Evolutionary conservation across 768 basidiomycete species (phyloP).

Genomic region (Dentipellis fragilis): DNA sequence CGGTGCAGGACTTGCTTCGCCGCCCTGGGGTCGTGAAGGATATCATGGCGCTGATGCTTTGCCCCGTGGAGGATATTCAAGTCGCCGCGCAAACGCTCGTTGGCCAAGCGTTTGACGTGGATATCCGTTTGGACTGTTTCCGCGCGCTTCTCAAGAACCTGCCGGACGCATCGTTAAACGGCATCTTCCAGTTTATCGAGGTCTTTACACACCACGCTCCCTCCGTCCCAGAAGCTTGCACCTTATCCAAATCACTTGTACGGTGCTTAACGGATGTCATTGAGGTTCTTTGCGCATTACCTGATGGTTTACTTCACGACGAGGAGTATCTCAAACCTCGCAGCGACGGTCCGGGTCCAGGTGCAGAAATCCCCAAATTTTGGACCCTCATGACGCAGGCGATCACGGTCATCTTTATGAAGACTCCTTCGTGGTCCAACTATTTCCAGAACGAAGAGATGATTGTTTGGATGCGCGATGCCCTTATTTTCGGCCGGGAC

Average conservation of each 20-base stretch:
- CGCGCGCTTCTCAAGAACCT: constrained; percentile 62
- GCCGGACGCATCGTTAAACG: constrained; percentile 58
- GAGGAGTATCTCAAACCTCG: constrained; percentile 35
- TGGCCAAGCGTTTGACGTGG: constrained; percentile 82
- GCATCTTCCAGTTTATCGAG: constrained; percentile 57
- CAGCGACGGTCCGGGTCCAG: constrained; percentile 33
- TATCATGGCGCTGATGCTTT: constrained; percentile 64
- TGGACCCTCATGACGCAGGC: constrained; percentile 80
- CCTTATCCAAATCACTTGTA: constrained; percentile 81
- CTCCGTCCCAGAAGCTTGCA: constrained; percentile 74
- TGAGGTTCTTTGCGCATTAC: constrained; percentile 71
- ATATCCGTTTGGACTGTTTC: constrained; percentile 81
- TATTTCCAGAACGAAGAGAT: constrained; percentile 77
- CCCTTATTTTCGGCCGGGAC: constrained; percentile 85
- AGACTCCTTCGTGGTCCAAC: constrained; percentile 73
- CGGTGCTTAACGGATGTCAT: constrained; percentile 89
- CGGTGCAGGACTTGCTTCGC: constrained; percentile 44
- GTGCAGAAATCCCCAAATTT: constrained; percentile 50
- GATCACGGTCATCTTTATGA: constrained; percentile 76
- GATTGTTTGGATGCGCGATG: constrained; percentile 98
- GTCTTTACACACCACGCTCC: constrained; percentile 55
- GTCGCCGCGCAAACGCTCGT: constrained; percentile 70
- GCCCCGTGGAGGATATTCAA: constrained; percentile 69
- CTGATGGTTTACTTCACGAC: constrained; percentile 61
- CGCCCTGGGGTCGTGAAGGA: constrained; percentile 47